Conservation (phyloP, 2,329 filamentous ascomycete species). For the Fusarium liriodendri region DNA sequence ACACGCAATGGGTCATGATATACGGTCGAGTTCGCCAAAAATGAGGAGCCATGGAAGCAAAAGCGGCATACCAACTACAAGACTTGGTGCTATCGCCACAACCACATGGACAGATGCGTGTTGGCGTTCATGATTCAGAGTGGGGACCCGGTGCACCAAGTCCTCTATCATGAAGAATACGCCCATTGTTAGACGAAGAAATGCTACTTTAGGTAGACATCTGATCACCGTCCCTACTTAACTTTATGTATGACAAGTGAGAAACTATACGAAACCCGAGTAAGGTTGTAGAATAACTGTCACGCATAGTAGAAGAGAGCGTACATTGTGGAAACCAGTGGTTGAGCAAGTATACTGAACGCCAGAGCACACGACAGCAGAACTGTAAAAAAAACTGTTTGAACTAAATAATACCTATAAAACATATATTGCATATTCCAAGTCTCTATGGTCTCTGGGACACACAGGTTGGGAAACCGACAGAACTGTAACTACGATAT, state of each 20-base stretch:
- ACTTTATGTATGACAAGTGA: no score
- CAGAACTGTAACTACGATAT: neutral
- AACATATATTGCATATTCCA: neutral
- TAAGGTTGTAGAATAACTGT: no score
- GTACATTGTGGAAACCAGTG: no score
- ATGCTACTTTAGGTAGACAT: neutral
- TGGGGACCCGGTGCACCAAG: neutral
- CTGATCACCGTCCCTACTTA: no score
- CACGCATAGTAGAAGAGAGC: no score
- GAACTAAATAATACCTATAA: neutral
- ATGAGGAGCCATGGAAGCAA: neutral
- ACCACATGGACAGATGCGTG: neutral
- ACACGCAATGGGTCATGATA: neutral
- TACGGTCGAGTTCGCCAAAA: neutral
- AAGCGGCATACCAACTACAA: neutral
- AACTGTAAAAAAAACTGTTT: neutral
- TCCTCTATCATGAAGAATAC: neutral
- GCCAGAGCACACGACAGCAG: neutral
- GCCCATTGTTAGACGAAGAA: neutral
- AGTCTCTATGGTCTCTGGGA: neutral
- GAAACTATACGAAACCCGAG: no score
- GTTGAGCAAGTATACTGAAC: neutral
- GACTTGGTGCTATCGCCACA: neutral
- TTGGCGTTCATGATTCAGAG: neutral
- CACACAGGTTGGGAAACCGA: neutral